phyloP scores from a whole-genome alignment of 1,284 basidiomycete genomes.

The Laetiporus sulphureus region DNA sequence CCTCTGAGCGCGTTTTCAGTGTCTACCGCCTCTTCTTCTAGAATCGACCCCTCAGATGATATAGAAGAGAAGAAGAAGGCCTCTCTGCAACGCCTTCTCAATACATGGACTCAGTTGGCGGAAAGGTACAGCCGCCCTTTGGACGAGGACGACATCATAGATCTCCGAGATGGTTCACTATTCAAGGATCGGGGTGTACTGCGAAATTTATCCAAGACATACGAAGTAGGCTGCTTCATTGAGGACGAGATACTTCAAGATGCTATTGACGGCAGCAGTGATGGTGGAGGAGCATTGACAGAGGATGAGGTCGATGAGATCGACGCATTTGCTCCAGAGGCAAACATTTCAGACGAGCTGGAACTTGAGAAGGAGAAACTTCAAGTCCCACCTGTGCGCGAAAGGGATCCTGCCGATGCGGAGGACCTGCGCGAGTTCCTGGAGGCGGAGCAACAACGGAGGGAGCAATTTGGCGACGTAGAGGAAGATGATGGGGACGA shows the following conservation, averaged over 20 bases:
- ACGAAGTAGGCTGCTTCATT: constrained; percentile 42
- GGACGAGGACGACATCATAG: constrained; percentile 73
- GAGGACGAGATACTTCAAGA: constrained; percentile 17
- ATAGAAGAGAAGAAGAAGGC: constrained; percentile 50
- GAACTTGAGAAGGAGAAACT: constrained; percentile 28
- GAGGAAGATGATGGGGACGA: constrained; percentile 25
- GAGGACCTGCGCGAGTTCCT: constrained; percentile 61
- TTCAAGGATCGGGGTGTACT: constrained; percentile 64
- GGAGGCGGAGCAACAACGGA: constrained; percentile 49
- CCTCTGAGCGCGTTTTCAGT: constrained; percentile 19
- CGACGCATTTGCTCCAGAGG: constrained; percentile 30
- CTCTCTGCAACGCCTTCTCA: constrained; percentile 48
- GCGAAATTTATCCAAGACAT: constrained; percentile 33
- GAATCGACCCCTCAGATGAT: constrained; percentile 11
- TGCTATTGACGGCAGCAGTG: constrained; percentile 21
- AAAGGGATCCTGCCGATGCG: constrained; percentile 42
- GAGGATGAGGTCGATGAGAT: constrained; percentile 31
- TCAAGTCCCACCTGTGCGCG: constrained; percentile 36
- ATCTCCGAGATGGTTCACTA: constrained; percentile 50
- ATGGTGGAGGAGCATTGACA: constrained; percentile 23
- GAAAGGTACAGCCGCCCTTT: constrained; percentile 57
- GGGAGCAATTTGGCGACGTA: constrained; percentile 39
- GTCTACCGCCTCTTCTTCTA: constrained; percentile 23
- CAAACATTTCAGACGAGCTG: constrained; percentile 24
- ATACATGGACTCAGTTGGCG: constrained; percentile 59